These are phyloP conservation scores for Eimeria necatrix DNA, from an alignment of 169 alveolate species.

Conservation along the genomic window DNA sequence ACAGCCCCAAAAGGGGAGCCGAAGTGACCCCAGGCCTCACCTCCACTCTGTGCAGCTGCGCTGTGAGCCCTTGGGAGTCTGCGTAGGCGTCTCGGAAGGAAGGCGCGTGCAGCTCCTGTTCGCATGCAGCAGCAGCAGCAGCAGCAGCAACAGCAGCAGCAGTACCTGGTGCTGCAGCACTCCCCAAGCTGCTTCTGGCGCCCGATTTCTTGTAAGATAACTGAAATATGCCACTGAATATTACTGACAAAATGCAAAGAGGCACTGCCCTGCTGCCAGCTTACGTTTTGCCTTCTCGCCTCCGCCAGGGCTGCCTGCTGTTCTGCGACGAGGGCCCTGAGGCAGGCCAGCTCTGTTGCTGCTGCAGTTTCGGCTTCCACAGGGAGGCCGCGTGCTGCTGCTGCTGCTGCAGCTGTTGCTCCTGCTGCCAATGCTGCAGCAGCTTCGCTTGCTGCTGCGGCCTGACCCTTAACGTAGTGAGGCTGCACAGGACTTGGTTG, in stretches of 20 bases:
- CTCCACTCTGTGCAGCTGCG: constrained; percentile 60
- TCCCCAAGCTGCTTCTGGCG: no score
- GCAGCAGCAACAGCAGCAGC: constrained; percentile 22
- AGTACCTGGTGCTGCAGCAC: neutral
- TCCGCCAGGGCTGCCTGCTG: constrained; percentile 37
- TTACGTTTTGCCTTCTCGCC: constrained; percentile 7
- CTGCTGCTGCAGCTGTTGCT: neutral
- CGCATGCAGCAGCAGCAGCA: constrained; percentile 19
- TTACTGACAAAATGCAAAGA: neutral
- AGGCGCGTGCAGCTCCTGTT: constrained; percentile 27
- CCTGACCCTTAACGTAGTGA: neutral
- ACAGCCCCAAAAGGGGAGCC: neutral
- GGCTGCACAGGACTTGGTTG: neutral
- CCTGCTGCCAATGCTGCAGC: neutral
- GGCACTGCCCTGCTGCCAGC: neutral
- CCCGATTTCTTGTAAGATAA: neutral
- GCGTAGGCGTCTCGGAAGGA: neutral
- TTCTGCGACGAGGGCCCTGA: constrained; percentile 31
- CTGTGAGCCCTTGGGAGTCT: constrained; percentile 17
- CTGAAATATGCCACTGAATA: neutral
- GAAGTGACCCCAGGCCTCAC: neutral
- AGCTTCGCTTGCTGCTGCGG: neutral
- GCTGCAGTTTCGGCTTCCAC: neutral
- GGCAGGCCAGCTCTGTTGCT: constrained; percentile 34
- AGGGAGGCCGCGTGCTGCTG: neutral